Evolutionary conservation across 192 early-diverging fungal species (phyloP), one percentile per base, ranked within the genome.

Genomic region (Coemansia furcata): DNA sequence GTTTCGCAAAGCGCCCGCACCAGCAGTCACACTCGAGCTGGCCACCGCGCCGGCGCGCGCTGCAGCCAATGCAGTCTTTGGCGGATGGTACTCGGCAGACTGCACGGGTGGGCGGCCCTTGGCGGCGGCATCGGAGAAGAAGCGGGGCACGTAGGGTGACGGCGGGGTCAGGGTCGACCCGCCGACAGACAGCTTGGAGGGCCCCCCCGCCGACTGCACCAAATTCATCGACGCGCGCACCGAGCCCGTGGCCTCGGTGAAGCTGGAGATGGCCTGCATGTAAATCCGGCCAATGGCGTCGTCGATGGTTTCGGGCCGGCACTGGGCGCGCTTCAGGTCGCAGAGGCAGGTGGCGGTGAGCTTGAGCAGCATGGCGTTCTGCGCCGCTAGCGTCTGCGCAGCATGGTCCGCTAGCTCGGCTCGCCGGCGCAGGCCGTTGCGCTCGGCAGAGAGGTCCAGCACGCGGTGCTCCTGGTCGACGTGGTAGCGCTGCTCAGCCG

Each of bases 401-500:
- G 74, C 59, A 30, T 78, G 69, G 59, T 83, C 75, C 37, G 68
- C 72, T 52, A 83, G 64, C 69, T 77, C 80, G 0, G 63, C 80
- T 4, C 66, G 72, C 6, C 80, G 68, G 6, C 80, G 63, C 30
- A 83, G 64, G 12, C 72, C 76, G 33, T 62, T 63, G 63, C 80
- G 80, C 69, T 83, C 80, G n/a, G 80, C 75, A 1, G 65, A 66
- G 1, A 85, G 63, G 17, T 70, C 71, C 33, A 85, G 54, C 19
- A 79, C 72, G 1, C 72, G 62, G 47, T 70, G 63, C 64, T 85
- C 84, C 63, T 77, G 77, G 15, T 82, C 80, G 0, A 83, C 72
- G 1, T 77, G 80, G 66, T 72, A 77, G 35, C 74, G 70, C 67
- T 82, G 84, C 68, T 85, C 84, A 17, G 77, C 71, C 1, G 84